Conservation (phyloP, 1,139 yeast genomes). For the Saccharomycopsis crataegensis region DNA sequence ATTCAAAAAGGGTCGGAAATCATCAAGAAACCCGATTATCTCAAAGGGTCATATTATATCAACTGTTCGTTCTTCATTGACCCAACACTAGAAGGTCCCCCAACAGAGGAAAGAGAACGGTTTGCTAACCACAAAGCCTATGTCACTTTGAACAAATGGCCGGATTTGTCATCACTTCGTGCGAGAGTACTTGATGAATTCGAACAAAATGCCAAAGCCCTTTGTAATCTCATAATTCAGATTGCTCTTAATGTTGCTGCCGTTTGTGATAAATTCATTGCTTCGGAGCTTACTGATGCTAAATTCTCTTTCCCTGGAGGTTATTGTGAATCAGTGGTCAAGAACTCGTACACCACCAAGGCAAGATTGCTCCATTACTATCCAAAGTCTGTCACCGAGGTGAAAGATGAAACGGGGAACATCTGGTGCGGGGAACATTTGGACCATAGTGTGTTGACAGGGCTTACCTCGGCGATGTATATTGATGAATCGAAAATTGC, state of each 20-base stretch:
- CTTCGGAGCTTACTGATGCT: slow-evolving; percentile 17
- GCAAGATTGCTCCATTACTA: slow-evolving; percentile 54
- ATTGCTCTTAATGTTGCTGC: slow-evolving; percentile 45
- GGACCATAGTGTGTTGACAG: slow-evolving; percentile 60
- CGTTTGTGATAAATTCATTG: slow-evolving; percentile 44
- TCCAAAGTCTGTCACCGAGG: slow-evolving; percentile 26
- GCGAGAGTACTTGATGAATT: slow-evolving; percentile 25
- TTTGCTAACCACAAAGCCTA: slow-evolving; percentile 37
- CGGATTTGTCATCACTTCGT: slow-evolving; percentile 22
- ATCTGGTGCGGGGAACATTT: slow-evolving; percentile 64
- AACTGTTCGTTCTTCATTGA: slow-evolving; percentile 52
- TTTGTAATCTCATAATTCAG: slow-evolving; percentile 42
- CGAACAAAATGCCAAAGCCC: slow-evolving; percentile 32
- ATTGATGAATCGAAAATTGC: slow-evolving; percentile 34
- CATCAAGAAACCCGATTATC: slow-evolving; percentile 37
- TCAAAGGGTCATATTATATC: slow-evolving; percentile 54
- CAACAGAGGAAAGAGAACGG: slow-evolving; percentile 27
- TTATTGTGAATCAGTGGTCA: slow-evolving; percentile 41
- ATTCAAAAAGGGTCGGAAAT: slow-evolving; percentile 25
- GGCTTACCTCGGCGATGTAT: slow-evolving; percentile 49
- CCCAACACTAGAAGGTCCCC: slow-evolving; percentile 40
- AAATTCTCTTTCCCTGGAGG: slow-evolving; percentile 21
- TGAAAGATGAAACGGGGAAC: slow-evolving; percentile 22
- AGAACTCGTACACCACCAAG: slow-evolving; percentile 47
- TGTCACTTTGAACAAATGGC: slow-evolving; percentile 51